phyloP scores from a whole-genome alignment of 176 grass and related monocot genomes.

The Saccharum officinarum region DNA sequence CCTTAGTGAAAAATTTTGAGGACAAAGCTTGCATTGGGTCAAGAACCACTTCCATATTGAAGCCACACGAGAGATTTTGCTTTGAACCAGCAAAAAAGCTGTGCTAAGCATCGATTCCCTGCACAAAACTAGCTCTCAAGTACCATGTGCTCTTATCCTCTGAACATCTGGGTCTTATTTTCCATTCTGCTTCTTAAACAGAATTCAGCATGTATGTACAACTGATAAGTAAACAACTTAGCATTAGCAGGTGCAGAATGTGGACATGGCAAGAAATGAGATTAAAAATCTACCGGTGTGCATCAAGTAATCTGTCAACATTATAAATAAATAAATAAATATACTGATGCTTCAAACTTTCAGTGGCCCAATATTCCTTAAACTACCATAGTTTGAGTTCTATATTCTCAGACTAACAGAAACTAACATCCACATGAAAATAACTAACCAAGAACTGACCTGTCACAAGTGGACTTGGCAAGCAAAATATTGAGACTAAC shows the following conservation, averaged over 20 bases:
- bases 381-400: background rate
- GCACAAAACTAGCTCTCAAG: too few species aligned
- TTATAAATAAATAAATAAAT: background rate
- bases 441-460: background rate
- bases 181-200: background rate
- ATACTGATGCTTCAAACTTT: background rate
- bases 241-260: background rate
- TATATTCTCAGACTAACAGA: background rate
- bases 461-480: background rate
- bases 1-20: constrained; percentile 6
- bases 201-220: background rate
- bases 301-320: background rate
- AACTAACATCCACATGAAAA: background rate
- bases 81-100: constrained; percentile 20
- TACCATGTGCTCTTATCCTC: constrained; percentile 32
- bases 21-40: background rate
- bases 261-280: background rate
- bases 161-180: background rate
- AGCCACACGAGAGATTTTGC: constrained; percentile 23
- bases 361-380: background rate
- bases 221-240: background rate
- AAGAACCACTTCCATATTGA: constrained; percentile 15
- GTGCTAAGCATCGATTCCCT: constrained; percentile 20
- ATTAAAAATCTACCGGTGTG: background rate
- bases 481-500: background rate